Conservation (phyloP, 306 rosid genomes). For the Gastrolobium villosum region DNA sequence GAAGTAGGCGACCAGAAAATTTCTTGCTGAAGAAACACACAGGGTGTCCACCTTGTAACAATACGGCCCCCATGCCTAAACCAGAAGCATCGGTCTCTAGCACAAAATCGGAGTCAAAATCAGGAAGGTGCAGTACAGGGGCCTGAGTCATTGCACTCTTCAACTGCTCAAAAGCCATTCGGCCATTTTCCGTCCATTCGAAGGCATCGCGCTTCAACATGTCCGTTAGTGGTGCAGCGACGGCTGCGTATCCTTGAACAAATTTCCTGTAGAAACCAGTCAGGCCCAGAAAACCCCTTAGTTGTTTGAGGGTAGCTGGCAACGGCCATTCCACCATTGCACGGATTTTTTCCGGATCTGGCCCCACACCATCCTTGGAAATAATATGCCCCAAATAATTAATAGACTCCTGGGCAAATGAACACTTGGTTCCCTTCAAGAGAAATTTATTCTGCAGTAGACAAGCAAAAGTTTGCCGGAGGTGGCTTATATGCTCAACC, state of each 20-base stretch:
- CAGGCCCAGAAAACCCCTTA: no score
- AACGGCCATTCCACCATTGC: no score
- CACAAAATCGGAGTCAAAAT: neutral
- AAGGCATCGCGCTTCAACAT: neutral
- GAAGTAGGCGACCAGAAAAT: no score
- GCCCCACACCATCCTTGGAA: no score
- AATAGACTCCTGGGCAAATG: no score
- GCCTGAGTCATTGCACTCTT: neutral
- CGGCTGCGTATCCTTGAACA: neutral
- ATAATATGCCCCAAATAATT: no score
- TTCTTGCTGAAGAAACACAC: neutral
- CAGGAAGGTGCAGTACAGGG: neutral
- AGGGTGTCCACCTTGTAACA: neutral
- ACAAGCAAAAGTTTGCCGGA: no score
- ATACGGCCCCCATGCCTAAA: neutral
- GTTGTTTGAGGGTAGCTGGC: no score
- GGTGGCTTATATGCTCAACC: no score
- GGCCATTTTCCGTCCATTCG: neutral
- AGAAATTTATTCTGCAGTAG: no score
- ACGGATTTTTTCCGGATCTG: no score
- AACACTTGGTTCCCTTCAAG: no score
- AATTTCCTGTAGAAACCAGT: neutral
- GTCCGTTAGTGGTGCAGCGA: neutral
- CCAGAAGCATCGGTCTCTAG: neutral
- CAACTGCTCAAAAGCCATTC: accelerated